These are phyloP conservation scores for Trichoderma gamsii DNA, from an alignment of 495 filamentous ascomycete species.

Conservation along the genomic window DNA sequence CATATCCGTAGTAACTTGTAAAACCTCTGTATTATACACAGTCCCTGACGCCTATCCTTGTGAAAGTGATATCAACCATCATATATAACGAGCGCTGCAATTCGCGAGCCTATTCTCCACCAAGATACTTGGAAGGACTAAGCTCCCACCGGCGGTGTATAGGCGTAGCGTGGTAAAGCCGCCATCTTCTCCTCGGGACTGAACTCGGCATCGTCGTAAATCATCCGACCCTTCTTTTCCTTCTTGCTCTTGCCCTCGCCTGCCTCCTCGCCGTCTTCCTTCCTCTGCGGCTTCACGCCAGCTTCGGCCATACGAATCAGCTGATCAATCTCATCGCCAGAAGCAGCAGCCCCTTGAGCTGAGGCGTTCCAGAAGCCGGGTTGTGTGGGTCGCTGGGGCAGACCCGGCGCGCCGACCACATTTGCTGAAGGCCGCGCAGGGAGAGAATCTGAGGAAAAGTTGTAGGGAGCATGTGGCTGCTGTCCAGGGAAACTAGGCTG, in stretches of 20 bases:
- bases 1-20: neutral
- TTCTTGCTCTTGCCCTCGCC: conserved; percentile 56
- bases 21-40: neutral
- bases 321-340: conserved; percentile 50
- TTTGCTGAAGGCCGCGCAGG: conserved; percentile 20
- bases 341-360: conserved; percentile 17
- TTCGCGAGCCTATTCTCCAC: neutral
- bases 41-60: conserved; percentile 11
- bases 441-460: conserved; percentile 14
- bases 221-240: conserved; percentile 61
- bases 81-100: neutral
- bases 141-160: neutral
- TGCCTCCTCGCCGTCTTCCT: conserved; percentile 33
- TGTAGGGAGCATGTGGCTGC: conserved; percentile 20
- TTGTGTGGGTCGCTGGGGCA: conserved; percentile 34
- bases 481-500: conserved; percentile 6
- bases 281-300: conserved; percentile 47
- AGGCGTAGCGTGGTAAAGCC: conserved; percentile 63
- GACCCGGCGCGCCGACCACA: conserved; percentile 25
- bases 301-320: conserved; percentile 53
- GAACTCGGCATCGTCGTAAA: conserved; percentile 70
- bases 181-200: conserved; percentile 89
- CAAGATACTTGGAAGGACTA: neutral
- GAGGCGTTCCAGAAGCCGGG: conserved; percentile 21
- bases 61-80: conserved; percentile 1